phyloP scores from a whole-genome alignment of 768 basidiomycete genomes.

The Podaxis mareebaensis region DNA sequence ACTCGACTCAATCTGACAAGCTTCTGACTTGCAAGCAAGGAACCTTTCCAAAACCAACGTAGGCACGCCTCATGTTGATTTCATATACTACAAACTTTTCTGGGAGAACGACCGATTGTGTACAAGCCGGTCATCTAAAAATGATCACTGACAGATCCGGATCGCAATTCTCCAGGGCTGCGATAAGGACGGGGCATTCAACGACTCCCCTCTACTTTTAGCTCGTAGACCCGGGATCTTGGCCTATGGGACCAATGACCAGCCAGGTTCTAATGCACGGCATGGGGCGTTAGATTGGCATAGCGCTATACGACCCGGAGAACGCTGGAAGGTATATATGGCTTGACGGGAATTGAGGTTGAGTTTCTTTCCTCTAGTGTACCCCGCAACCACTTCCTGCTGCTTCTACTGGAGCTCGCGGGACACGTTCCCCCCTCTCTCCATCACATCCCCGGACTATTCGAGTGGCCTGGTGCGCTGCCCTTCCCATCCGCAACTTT shows the following conservation, averaged over 20 bases:
- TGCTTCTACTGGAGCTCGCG: background rate
- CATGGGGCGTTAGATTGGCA: slow-evolving; percentile 1
- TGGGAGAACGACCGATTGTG: background rate
- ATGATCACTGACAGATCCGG: background rate
- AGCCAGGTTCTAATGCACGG: background rate
- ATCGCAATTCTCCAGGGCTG: background rate
- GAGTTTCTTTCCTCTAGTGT: background rate
- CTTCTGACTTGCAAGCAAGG: background rate
- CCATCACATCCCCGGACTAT: background rate
- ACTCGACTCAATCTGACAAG: background rate
- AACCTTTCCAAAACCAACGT: background rate
- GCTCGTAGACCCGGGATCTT: background rate
- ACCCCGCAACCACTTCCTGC: background rate
- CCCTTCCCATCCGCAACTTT: background rate
- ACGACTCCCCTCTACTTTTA: background rate
- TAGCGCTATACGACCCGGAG: background rate
- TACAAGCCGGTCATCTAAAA: background rate
- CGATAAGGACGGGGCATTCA: background rate
- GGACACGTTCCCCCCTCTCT: background rate
- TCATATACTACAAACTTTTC: background rate
- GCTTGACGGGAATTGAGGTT: background rate
- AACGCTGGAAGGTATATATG: background rate
- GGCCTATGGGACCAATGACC: background rate
- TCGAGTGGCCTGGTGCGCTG: background rate
- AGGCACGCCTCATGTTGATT: slow-evolving; percentile 4